A percentile compares a stretch with the other conserved stretches of the same genome.
Conservation (phyloP, 257 asterid genomes). For the Linderniella brevidens region DNA sequence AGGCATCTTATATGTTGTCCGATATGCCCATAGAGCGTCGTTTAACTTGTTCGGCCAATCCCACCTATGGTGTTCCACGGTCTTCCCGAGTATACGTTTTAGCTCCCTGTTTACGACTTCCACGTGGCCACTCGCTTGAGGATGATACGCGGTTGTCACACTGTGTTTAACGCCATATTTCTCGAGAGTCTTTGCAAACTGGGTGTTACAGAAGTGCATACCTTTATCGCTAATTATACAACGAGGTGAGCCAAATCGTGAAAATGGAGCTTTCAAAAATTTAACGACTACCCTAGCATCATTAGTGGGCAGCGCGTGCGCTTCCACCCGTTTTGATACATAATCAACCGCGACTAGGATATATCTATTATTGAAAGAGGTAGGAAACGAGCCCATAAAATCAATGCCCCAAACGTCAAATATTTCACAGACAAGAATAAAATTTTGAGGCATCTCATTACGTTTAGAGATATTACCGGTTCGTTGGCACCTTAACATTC, state of each 20-base stretch:
- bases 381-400: neutral
- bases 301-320: neutral
- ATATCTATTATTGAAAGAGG: neutral
- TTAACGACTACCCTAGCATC: neutral
- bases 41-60: neutral
- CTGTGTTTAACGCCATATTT: too few species aligned
- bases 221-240: neutral
- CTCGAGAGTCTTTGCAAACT: too few species aligned
- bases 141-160: too few species aligned
- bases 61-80: neutral
- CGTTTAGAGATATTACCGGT: neutral
- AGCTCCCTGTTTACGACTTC: neutral
- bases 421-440: neutral
- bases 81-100: neutral
- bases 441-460: neutral
- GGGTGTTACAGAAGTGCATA: neutral
- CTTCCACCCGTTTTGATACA: neutral
- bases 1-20: neutral
- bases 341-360: neutral
- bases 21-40: neutral
- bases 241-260: neutral
- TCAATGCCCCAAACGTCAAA: neutral
- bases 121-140: too few species aligned
- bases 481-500: neutral
- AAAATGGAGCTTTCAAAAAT: neutral